Percentiles rank a stretch among this genome's conserved stretches.
Conservation (phyloP, 2,329 filamentous ascomycete genomes). For the Penicillium rolfsii region DNA sequence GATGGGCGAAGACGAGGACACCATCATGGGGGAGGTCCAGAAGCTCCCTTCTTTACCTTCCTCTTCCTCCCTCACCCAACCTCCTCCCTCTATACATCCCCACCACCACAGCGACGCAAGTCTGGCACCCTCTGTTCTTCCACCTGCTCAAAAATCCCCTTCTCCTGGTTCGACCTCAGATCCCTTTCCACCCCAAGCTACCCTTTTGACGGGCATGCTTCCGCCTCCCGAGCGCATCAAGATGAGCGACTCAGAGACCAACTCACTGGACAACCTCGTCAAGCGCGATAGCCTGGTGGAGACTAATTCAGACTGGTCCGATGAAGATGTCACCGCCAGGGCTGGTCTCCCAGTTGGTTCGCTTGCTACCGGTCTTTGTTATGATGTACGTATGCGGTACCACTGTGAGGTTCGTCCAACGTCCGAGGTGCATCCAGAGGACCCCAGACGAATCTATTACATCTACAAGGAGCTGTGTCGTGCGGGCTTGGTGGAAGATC, state of each 20-base stretch:
- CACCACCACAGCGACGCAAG: slow-evolving; percentile 27
- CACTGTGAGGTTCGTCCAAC: slow-evolving; percentile 79
- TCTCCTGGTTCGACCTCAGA: slow-evolving; percentile 19
- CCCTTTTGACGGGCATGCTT: slow-evolving; percentile 13
- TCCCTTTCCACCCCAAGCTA: slow-evolving; percentile 13
- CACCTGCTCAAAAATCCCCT: slow-evolving; percentile 7
- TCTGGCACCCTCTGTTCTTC: slow-evolving; percentile 29
- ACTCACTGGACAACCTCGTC: slow-evolving; percentile 22
- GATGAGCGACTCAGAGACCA: slow-evolving; percentile 32
- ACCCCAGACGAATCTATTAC: slow-evolving; percentile 86
- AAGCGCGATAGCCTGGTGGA: slow-evolving; percentile 42
- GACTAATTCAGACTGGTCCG: slow-evolving; percentile 47
- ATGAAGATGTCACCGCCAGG: slow-evolving; percentile 41
- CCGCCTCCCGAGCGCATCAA: slow-evolving; percentile 31
- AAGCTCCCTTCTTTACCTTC: slow-evolving; percentile 23
- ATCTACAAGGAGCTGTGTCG: slow-evolving; percentile 89
- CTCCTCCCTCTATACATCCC: slow-evolving; percentile 21
- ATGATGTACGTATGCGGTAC: slow-evolving; percentile 93
- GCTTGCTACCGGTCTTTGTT: slow-evolving; percentile 77
- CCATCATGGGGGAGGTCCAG: slow-evolving; percentile 43
- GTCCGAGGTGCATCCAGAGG: slow-evolving; percentile 84
- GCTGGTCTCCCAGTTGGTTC: slow-evolving; percentile 51
- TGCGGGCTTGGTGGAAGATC: slow-evolving; percentile 73
- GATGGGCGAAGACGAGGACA: slow-evolving; percentile 46
- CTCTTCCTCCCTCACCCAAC: slow-evolving; percentile 23